phyloP scores from a whole-genome alignment of 2,329 filamentous ascomycete species.

The Ophiostoma montium region DNA sequence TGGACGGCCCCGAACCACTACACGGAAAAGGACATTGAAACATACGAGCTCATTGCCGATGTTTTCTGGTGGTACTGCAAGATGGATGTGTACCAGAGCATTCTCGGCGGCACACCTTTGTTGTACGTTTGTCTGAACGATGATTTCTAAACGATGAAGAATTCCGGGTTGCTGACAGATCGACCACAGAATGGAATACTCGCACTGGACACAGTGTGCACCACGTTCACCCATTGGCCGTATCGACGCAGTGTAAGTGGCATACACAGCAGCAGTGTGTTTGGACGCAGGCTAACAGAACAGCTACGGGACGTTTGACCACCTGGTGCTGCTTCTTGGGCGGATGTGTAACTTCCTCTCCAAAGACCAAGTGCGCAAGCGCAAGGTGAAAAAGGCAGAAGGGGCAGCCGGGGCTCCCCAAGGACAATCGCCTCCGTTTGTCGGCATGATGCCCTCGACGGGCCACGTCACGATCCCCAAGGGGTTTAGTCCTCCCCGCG shows the following conservation, averaged over 20 bases:
- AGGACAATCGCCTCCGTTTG: conserved; percentile 32
- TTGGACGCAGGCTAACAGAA: not conserved
- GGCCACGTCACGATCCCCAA: conserved; percentile 35
- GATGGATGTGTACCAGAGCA: conserved; percentile 83
- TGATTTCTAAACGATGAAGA: not conserved
- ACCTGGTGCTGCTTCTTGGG: conserved; percentile 68
- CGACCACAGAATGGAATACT: conserved; percentile 55
- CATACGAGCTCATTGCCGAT: conserved; percentile 70
- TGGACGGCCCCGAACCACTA: conserved; percentile 16
- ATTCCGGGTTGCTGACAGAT: not conserved
- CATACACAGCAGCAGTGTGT: not conserved
- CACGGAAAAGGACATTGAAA: conserved; percentile 53
- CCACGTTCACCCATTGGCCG: conserved; percentile 69
- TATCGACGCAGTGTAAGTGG: conserved; percentile 54
- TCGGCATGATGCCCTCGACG: conserved; percentile 40
- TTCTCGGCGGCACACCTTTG: conserved; percentile 70
- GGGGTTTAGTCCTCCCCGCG: conserved; percentile 38
- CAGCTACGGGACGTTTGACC: conserved; percentile 77
- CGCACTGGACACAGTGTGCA: conserved; percentile 72
- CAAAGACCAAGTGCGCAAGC: conserved; percentile 65
- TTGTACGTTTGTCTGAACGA: conserved; percentile 48
- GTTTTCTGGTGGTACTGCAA: conserved; percentile 94
- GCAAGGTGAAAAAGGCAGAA: conserved; percentile 41
- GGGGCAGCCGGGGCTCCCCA: conserved; percentile 12
- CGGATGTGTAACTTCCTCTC: conserved; percentile 67